Evolutionary conservation across 1,139 yeast genomes (phyloP).

Genomic region (Lodderomyces parapsilosis): DNA sequence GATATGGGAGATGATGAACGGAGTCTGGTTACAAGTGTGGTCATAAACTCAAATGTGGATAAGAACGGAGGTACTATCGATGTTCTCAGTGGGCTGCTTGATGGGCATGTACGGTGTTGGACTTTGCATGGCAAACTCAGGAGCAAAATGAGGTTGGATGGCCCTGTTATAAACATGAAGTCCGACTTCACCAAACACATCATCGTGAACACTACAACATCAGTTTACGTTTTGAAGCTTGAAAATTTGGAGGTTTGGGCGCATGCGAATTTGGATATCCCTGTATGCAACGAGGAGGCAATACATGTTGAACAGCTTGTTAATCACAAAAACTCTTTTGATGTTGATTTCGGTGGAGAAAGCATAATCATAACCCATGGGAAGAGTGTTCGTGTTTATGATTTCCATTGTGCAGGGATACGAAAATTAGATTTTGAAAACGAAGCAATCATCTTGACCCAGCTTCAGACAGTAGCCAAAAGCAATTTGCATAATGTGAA

Average conservation of each 20-base stretch:
- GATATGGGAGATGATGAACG: slow-evolving; percentile 9
- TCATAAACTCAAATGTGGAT: slow-evolving; percentile 23
- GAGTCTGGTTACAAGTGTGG: slow-evolving; percentile 21
- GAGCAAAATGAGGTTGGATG: slow-evolving; percentile 16
- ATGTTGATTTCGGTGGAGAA: slow-evolving; percentile 56
- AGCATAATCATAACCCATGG: slow-evolving; percentile 33
- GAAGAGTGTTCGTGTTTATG: slow-evolving; percentile 25
- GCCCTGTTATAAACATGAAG: slow-evolving; percentile 22
- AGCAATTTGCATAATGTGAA: slow-evolving; percentile 15
- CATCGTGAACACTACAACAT: slow-evolving; percentile 21
- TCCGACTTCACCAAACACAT: slow-evolving; percentile 33
- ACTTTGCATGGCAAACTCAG: slow-evolving; percentile 25
- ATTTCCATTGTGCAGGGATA: slow-evolving; percentile 15
- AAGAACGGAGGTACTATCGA: slow-evolving; percentile 26
- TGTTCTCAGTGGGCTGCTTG: slow-evolving; percentile 25
- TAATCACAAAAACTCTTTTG: slow-evolving; percentile 17
- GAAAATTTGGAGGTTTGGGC: slow-evolving; percentile 14
- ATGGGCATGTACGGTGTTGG: slow-evolving; percentile 30
- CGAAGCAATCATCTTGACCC: slow-evolving; percentile 18
- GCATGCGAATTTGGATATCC: slow-evolving; percentile 6
- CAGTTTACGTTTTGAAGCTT: slow-evolving; percentile 24
- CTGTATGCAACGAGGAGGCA: not conserved
- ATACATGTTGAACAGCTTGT: slow-evolving; percentile 9
- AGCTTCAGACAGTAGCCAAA: slow-evolving; percentile 16
- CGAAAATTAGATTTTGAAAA: slow-evolving; percentile 16